Conservation (phyloP, 495 filamentous ascomycete genomes). For the Penicillium longicatenatum region DNA sequence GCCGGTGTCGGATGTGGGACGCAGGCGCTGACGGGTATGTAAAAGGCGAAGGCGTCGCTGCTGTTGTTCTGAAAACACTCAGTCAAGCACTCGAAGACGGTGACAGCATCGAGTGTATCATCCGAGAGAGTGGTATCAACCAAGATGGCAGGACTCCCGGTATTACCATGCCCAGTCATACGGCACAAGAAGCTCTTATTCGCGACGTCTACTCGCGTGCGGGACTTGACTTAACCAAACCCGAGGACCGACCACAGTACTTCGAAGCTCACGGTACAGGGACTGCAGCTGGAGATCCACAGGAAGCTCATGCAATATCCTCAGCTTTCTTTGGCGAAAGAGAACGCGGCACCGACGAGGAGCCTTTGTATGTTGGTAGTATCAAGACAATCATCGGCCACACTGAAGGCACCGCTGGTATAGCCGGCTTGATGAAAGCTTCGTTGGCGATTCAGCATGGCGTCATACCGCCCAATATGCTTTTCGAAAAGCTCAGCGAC, state of each 20-base stretch:
- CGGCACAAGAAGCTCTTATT: constrained; percentile 37
- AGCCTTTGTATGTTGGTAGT: constrained; percentile 41
- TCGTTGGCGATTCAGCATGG: constrained; percentile 47
- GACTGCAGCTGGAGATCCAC: constrained; percentile 55
- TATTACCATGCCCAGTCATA: constrained; percentile 38
- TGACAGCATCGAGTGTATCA: constrained; percentile 40
- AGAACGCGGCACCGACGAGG: background rate
- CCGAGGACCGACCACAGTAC: constrained; percentile 35
- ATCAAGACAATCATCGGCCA: constrained; percentile 57
- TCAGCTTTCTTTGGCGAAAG: background rate
- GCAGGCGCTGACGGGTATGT: constrained; percentile 46
- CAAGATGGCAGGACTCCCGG: constrained; percentile 40
- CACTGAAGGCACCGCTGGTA: constrained; percentile 52
- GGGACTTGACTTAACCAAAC: constrained; percentile 31
- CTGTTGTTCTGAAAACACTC: constrained; percentile 42
- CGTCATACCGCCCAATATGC: constrained; percentile 54
- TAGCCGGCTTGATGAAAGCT: constrained; percentile 61
- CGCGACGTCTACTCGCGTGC: constrained; percentile 32
- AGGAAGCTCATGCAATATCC: constrained; percentile 42
- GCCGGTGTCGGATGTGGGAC: constrained; percentile 47
- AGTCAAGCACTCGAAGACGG: constrained; percentile 34
- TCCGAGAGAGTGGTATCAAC: constrained; percentile 40
- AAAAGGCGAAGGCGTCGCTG: constrained; percentile 47
- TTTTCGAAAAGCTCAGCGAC: constrained; percentile 51
- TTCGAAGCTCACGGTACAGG: constrained; percentile 41